phyloP scores from a whole-genome alignment of 202 grass and related monocot species.

The Zoysia matrella region DNA sequence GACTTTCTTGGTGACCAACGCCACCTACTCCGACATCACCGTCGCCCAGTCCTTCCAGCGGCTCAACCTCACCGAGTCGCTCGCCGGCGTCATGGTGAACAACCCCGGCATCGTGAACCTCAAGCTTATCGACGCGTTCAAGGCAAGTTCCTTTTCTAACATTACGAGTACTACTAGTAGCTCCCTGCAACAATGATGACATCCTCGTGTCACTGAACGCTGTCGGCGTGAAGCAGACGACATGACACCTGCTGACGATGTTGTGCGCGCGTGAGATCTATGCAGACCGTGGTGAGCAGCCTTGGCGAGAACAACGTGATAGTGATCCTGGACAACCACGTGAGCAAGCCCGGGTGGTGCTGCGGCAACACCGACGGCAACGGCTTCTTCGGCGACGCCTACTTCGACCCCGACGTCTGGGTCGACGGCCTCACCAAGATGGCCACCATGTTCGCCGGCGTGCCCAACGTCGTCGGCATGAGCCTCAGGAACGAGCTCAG shows the following conservation, averaged over 20 bases:
- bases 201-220: too few relatives aligned
- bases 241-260: neutral
- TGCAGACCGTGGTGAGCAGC: conserved; percentile 73
- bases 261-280: neutral
- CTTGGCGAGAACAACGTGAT: conserved; percentile 71
- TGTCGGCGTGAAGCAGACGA: too few relatives aligned
- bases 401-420: conserved; percentile 78
- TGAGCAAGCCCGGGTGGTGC: conserved; percentile 97
- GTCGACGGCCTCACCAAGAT: conserved; percentile 69
- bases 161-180: too few relatives aligned
- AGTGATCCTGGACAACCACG: conserved; percentile 97
- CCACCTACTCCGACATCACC: conserved; percentile 63
- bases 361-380: conserved; percentile 73
- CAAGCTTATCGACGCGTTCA: conserved; percentile 70
- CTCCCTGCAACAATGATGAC: too few relatives aligned
- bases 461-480: conserved; percentile 76
- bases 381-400: conserved; percentile 90
- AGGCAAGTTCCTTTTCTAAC: conserved; percentile 38
- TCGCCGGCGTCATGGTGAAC: conserved; percentile 55
- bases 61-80: conserved; percentile 63
- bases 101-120: conserved; percentile 71
- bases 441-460: conserved; percentile 73
- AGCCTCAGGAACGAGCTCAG: conserved; percentile 94
- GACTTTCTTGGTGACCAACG: conserved; percentile 77
- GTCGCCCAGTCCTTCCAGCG: conserved; percentile 66